Percentiles rank a stretch among this genome's conserved stretches.
These are phyloP conservation scores for Aspergillus sp. DNA, from an alignment of 2,329 filamentous ascomycete species.

Conservation along the genomic window DNA sequence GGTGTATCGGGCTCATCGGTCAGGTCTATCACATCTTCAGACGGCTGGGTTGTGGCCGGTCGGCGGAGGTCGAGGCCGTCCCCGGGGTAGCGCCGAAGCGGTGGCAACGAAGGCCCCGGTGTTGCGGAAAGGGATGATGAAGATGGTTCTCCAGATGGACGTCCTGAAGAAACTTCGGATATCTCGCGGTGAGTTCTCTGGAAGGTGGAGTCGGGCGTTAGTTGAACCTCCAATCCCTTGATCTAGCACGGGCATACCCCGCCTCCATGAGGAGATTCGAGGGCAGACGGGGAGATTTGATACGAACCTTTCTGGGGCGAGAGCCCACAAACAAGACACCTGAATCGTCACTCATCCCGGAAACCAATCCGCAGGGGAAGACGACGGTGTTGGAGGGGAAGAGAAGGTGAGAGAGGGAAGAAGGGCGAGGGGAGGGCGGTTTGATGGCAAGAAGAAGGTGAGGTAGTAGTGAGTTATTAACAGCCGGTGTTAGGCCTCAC, in stretches of 20 bases:
- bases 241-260: constrained; percentile 23
- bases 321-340: constrained; percentile 40
- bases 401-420: constrained; percentile 9
- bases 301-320: constrained; percentile 42
- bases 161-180: constrained; percentile 32
- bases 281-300: constrained; percentile 5
- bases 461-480: constrained; percentile 12
- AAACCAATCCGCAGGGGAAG: not conserved
- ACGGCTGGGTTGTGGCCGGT: constrained; percentile 46
- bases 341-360: constrained; percentile 39
- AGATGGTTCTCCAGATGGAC: constrained; percentile 30
- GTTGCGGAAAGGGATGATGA: constrained; percentile 21
- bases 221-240: constrained; percentile 10
- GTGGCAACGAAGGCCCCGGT: constrained; percentile 33
- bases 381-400: not conserved
- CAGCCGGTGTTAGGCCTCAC: constrained; percentile 12
- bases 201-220: constrained; percentile 19
- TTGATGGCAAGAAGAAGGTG: constrained; percentile 7
- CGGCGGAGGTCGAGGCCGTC: constrained; percentile 59
- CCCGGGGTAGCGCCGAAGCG: constrained; percentile 45
- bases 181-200: constrained; percentile 42
- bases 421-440: constrained; percentile 8
- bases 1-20: constrained; percentile 48
- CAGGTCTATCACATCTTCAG: constrained; percentile 48
- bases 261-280: constrained; percentile 14